A percentile compares a stretch with the other conserved stretches of the same genome.
Conservation (phyloP, 78 protist species). For the Dictyostelium intermedium region DNA sequence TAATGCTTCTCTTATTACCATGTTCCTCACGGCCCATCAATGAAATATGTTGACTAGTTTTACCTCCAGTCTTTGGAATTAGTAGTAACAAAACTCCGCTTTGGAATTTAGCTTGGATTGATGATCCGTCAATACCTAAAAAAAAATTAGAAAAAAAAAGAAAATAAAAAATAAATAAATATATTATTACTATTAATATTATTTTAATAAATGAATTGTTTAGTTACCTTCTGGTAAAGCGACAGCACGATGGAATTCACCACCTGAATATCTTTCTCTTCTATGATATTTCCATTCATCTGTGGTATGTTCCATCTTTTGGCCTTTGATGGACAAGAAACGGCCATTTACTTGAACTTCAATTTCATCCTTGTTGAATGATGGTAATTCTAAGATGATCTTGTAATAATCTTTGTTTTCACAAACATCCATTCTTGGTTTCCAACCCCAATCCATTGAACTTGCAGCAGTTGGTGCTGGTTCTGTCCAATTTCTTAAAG, state of each 20-base stretch:
- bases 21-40: slow-evolving; percentile 60
- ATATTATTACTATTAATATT: neutral
- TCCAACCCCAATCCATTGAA: slow-evolving; percentile 69
- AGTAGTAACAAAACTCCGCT: slow-evolving; percentile 38
- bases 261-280: slow-evolving; percentile 61
- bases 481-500: slow-evolving; percentile 38
- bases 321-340: slow-evolving; percentile 74
- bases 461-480: neutral
- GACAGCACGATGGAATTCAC: slow-evolving; percentile 78
- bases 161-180: no score
- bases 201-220: no score
- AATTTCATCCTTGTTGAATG: slow-evolving; percentile 46
- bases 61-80: slow-evolving; percentile 73
- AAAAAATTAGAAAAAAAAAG: neutral
- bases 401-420: slow-evolving; percentile 29
- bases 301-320: neutral
- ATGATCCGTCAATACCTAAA: slow-evolving; percentile 50
- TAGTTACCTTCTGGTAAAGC: slow-evolving; percentile 60
- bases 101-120: slow-evolving; percentile 80
- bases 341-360: slow-evolving; percentile 51
- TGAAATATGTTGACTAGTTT: slow-evolving; percentile 52
- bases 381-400: slow-evolving; percentile 54
- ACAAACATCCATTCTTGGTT: slow-evolving; percentile 78
- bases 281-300: slow-evolving; percentile 55
- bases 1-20: neutral